These are phyloP conservation scores for Barnettozyma vustinii DNA, from an alignment of 805 yeast species.

Conservation along the genomic window DNA sequence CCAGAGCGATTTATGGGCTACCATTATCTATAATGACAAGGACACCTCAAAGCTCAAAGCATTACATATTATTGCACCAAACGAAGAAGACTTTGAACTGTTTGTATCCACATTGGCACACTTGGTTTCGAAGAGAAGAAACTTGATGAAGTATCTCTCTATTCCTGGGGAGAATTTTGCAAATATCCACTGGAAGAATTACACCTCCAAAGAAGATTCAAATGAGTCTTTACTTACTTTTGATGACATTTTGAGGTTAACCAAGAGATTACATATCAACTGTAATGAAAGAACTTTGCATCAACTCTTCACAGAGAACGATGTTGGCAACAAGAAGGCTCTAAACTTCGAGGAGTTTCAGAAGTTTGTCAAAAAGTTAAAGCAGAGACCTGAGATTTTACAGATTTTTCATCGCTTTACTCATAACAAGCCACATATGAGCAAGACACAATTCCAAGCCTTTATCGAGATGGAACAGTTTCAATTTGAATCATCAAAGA, in stretches of 20 bases:
- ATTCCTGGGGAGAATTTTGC: constrained; percentile 61
- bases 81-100: constrained; percentile 44
- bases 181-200: constrained; percentile 56
- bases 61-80: constrained; percentile 67
- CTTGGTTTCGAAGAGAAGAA: constrained; percentile 52
- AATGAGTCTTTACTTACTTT: constrained; percentile 43
- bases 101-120: constrained; percentile 51
- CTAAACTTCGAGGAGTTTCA: constrained; percentile 73
- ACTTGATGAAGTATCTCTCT: constrained; percentile 56
- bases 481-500: constrained; percentile 32
- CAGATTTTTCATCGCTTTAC: constrained; percentile 41
- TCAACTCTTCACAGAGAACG: constrained; percentile 49
- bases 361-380: constrained; percentile 61
- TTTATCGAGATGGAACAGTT: constrained; percentile 47
- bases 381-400: constrained; percentile 57
- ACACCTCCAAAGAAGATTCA: constrained; percentile 33
- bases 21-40: constrained; percentile 63
- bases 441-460: constrained; percentile 27
- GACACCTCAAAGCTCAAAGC: constrained; percentile 65
- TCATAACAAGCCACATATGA: constrained; percentile 20
- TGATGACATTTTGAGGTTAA: constrained; percentile 60
- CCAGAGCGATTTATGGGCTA: constrained; percentile 66
- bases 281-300: constrained; percentile 50
- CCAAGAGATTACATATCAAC: constrained; percentile 67
- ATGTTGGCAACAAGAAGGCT: constrained; percentile 40